Evolutionary conservation across 352 stramenopile species (phyloP), one percentile per base, ranked within the genome.

Genomic region (Phytophthora palmivora): DNA sequence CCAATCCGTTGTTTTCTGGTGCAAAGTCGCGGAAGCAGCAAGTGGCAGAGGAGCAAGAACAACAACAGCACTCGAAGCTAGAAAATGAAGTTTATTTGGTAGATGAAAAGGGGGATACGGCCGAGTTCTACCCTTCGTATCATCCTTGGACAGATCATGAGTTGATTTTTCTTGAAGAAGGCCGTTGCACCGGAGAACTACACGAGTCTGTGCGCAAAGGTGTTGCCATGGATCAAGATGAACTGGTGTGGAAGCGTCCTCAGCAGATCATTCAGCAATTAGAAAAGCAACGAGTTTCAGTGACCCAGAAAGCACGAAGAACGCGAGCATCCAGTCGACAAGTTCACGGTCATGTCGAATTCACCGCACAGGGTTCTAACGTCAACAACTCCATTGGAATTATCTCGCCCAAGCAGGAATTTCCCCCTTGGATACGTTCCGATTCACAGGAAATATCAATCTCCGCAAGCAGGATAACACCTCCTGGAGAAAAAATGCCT

Each of bases 111-210:
- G 24, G 6, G 6, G 24, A 28, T 28, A 28, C 24, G 24, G 24
- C 24, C 26, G 7, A 28, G 2, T 19, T 24, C 24, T 28, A 21
- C 18, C 18, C 33, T 36, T 45, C 30, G 12, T 45, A 34, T 26
- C 8, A 52, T 8, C 62, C 72, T 30, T 88, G 78, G 78, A 56
- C 50, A 8, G 76, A 88, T 24, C 73, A 84, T 2, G 78, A 85
- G 15, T 79, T 73, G 51, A 50, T 65, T 16, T 79, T 66, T 43
- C 54, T 88, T 11, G 78, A 88, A 70, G 78, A 88, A 73, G 78
- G 78, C 2, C 61, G 65, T 3, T 70, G 51, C 12, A 33, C 51
- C 16, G 55, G 49, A 19, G 57, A 61, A 24, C 50, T 75, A 32
- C 44, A 67, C 18, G 49, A 72, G 10, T 46, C 58, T 32, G 49